Conservation (phyloP, 768 basidiomycete species). For the Rhodotorula kratochvilovae region DNA sequence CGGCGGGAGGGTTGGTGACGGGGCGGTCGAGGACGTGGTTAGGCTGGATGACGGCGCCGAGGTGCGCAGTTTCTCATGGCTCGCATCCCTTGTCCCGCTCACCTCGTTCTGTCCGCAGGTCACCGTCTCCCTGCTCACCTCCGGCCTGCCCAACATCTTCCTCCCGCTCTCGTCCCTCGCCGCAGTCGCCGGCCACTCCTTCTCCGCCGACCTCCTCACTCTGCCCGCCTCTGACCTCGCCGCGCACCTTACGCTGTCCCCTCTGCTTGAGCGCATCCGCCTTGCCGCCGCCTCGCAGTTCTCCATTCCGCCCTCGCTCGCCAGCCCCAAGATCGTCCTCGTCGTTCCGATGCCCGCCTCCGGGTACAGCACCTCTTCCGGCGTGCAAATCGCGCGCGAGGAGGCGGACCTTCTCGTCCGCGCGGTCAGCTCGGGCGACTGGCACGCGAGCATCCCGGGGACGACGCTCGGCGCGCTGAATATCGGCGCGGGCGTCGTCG, state of each 20-base stretch:
- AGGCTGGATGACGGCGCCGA: slow-evolving; percentile 13
- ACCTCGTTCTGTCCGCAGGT: slow-evolving; percentile 2
- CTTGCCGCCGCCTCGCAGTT: slow-evolving; percentile 8
- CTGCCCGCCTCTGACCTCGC: slow-evolving; percentile 5
- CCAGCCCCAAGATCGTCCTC: slow-evolving; percentile 33
- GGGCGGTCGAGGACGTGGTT: slow-evolving; percentile 14
- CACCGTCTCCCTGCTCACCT: slow-evolving; percentile 24
- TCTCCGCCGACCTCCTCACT: slow-evolving; percentile 11
- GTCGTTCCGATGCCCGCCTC: not conserved
- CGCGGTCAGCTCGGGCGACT: slow-evolving; percentile 31
- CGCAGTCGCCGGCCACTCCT: not conserved
- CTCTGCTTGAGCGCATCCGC: slow-evolving; percentile 27
- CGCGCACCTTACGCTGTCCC: slow-evolving; percentile 9
- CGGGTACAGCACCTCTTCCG: slow-evolving; percentile 11
- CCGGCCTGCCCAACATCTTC: slow-evolving; percentile 38
- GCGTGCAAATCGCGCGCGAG: not conserved
- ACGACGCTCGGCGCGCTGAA: slow-evolving; percentile 37
- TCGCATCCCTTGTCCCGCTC: not conserved
- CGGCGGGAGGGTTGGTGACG: slow-evolving; percentile 12
- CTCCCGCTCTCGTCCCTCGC: slow-evolving; percentile 20
- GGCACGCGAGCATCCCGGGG: slow-evolving; percentile 36
- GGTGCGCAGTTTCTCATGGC: not conserved
- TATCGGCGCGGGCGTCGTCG: slow-evolving; percentile 15
- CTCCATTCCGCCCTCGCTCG: slow-evolving; percentile 24
- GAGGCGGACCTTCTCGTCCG: slow-evolving; percentile 30